Evolutionary conservation across 139 green algal genomes (phyloP).

Genomic region (Nannochloris sp.): DNA sequence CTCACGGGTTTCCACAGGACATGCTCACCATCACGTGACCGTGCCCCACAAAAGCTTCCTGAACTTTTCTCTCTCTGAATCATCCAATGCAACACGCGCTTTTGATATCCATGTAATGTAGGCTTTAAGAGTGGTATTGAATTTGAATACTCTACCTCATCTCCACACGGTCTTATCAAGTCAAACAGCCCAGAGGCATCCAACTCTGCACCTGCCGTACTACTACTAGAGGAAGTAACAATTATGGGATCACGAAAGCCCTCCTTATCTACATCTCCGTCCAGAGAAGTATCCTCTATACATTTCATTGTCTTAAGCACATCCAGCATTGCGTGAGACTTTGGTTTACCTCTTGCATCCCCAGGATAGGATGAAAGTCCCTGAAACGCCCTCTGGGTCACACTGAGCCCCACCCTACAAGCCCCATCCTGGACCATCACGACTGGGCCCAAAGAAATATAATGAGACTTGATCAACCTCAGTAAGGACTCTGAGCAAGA

Average conservation of each 20-base stretch:
- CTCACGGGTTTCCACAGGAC: constrained; percentile 49
- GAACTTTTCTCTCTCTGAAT: constrained; percentile 13
- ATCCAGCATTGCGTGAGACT: neutral
- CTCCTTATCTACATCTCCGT: neutral
- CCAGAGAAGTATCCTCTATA: too few relatives aligned
- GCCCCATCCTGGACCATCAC: too few relatives aligned
- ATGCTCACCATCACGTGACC: constrained; percentile 27
- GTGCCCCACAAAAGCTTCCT: neutral
- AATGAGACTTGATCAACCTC: too few relatives aligned
- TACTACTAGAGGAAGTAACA: neutral
- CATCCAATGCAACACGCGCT: constrained; percentile 42
- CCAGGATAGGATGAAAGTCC: neutral
- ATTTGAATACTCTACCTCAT: constrained; percentile 35
- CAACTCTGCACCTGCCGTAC: constrained; percentile 19
- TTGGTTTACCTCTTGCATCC: neutral
- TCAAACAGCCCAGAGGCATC: constrained; percentile 52
- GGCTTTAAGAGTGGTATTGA: constrained; percentile 40
- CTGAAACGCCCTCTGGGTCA: neutral
- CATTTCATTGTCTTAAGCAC: neutral
- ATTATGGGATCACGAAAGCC: neutral
- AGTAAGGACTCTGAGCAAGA: too few relatives aligned
- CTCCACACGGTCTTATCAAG: constrained; percentile 46
- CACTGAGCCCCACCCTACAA: neutral
- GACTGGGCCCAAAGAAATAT: too few relatives aligned
- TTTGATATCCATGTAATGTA: constrained; percentile 70